Conservation (phyloP, 2,329 filamentous ascomycete species). For the Paracamarosporium sp. region DNA sequence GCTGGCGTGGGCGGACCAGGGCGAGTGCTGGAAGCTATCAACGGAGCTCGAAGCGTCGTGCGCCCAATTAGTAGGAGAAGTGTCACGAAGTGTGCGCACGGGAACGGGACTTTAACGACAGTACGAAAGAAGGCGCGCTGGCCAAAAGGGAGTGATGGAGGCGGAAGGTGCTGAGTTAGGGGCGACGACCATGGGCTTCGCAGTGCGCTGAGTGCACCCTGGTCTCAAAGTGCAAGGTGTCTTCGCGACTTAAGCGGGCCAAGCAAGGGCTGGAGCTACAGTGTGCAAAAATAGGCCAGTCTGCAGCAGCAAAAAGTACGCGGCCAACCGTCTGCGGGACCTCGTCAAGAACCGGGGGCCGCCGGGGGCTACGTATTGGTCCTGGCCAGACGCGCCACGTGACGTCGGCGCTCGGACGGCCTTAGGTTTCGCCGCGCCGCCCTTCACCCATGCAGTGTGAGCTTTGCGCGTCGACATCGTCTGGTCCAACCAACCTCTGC, state of each 20-base stretch:
- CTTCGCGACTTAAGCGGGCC: slow-evolving; percentile 16
- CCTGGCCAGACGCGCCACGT: background rate
- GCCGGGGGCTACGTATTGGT: background rate
- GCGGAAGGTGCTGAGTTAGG: slow-evolving; percentile 19
- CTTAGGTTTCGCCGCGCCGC: background rate
- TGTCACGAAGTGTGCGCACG: slow-evolving; percentile 1
- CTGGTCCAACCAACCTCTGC: background rate
- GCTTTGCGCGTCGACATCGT: background rate
- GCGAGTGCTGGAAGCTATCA: slow-evolving; percentile 20
- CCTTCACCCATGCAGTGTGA: no score
- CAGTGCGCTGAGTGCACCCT: slow-evolving; percentile 30
- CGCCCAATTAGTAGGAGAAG: background rate
- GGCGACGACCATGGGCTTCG: slow-evolving; percentile 13
- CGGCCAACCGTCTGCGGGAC: background rate
- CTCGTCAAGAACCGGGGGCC: background rate
- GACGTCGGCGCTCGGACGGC: background rate
- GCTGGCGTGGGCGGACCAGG: slow-evolving; percentile 26
- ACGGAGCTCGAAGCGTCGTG: slow-evolving; percentile 9
- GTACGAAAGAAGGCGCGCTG: slow-evolving; percentile 39
- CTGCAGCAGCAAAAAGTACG: slow-evolving; percentile 2
- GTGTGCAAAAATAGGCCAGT: slow-evolving; percentile 20
- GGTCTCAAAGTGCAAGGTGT: slow-evolving; percentile 41
- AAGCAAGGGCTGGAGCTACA: slow-evolving; percentile 20
- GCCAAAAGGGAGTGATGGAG: slow-evolving; percentile 27
- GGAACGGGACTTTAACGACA: slow-evolving; percentile 37